Conservation (phyloP, 768 basidiomycete species). For the Trametes cinnabarina region DNA sequence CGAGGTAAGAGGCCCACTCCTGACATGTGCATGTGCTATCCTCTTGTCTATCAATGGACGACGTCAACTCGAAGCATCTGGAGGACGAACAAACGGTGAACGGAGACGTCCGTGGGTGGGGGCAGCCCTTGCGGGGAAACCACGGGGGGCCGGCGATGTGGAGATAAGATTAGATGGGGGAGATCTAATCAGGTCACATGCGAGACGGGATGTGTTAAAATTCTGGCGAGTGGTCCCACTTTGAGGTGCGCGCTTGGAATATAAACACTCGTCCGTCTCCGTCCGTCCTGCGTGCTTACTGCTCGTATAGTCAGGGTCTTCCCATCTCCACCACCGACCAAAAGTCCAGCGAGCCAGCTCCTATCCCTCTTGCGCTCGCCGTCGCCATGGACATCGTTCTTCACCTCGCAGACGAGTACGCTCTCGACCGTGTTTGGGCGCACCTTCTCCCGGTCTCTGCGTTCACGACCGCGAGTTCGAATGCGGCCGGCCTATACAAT, state of each 20-base stretch:
- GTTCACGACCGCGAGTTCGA: constrained; percentile 23
- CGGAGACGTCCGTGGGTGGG: not conserved
- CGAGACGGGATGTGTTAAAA: constrained; percentile 6
- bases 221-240: constrained; percentile 16
- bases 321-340: not conserved
- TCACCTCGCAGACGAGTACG: constrained; percentile 58
- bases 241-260: constrained; percentile 18
- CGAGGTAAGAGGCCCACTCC: not conserved
- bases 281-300: not conserved
- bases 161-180: constrained; percentile 12
- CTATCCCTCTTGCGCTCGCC: not conserved
- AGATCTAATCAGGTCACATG: constrained; percentile 6
- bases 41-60: not conserved
- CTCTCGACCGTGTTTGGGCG: constrained; percentile 82
- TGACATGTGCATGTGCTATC: not conserved
- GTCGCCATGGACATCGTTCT: constrained; percentile 82
- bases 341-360: not conserved
- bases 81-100: not conserved
- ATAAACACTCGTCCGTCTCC: constrained; percentile 9
- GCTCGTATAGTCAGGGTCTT: not conserved
- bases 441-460: constrained; percentile 57
- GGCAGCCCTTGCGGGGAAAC: constrained; percentile 3
- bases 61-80: not conserved
- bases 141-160: not conserved
- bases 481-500: constrained; percentile 24